Percentiles rank a stretch among this genome's conserved stretches.
Evolutionary conservation across 768 basidiomycete species (phyloP).

Genomic region (Tulasnella sp.): DNA sequence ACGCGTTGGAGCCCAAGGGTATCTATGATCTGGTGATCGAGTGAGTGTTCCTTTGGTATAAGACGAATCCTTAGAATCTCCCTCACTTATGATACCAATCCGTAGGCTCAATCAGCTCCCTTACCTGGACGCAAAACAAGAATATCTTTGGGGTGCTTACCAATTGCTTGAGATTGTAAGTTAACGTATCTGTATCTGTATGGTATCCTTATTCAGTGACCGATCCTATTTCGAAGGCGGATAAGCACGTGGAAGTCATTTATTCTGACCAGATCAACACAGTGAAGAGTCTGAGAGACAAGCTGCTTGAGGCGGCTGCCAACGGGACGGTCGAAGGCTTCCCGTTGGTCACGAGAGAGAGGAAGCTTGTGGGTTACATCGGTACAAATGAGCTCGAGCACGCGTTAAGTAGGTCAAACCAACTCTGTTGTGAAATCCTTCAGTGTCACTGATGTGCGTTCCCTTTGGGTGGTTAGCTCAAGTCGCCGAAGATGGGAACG

Average conservation of each 20-base stretch:
- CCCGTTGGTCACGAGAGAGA: conserved; percentile 55
- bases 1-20: conserved; percentile 81
- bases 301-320: conserved; percentile 47
- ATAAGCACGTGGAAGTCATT: conserved; percentile 58
- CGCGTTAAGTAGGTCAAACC: conserved; percentile 55
- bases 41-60: conserved; percentile 26
- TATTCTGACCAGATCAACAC: conserved; percentile 64
- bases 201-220: too few species aligned
- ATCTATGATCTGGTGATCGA: conserved; percentile 97
- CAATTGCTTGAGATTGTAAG: conserved; percentile 72
- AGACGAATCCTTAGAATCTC: too few species aligned
- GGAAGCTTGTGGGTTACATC: conserved; percentile 79
- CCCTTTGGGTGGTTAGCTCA: conserved; percentile 38
- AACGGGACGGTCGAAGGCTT: conserved; percentile 69
- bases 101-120: conserved; percentile 70
- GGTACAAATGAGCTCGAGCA: conserved; percentile 91
- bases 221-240: conserved; percentile 38
- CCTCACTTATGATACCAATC: too few species aligned
- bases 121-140: conserved; percentile 82
- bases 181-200: conserved; percentile 9
- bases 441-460: neutral
- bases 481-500: conserved; percentile 63
- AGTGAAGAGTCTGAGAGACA: conserved; percentile 60
- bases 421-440: neutral
- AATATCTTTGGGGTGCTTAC: conserved; percentile 75